phyloP scores from a whole-genome alignment of 106 monocot species.

The Chionographis japonica region DNA sequence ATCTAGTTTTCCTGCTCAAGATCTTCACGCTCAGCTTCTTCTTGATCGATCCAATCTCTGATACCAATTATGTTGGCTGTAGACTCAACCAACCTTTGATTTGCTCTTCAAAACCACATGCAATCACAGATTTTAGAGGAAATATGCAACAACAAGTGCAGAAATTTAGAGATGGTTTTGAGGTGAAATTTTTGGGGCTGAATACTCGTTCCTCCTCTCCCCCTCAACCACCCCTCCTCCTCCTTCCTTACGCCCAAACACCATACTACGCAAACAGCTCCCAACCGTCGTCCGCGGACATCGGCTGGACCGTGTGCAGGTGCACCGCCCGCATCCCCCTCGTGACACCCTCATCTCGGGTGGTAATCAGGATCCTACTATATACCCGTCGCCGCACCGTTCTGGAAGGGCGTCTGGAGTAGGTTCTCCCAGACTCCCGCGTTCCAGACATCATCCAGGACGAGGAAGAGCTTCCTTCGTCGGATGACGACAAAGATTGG shows the following conservation, averaged over 20 bases:
- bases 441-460: neutral
- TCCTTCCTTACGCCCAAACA: neutral
- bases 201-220: neutral
- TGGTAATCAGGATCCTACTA: conserved; percentile 6
- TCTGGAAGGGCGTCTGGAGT: too few relatives aligned
- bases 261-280: neutral
- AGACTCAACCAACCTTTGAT: neutral
- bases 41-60: too few relatives aligned
- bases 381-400: neutral
- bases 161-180: neutral
- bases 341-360: neutral
- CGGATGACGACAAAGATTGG: neutral
- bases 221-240: neutral
- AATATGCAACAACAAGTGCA: too few relatives aligned
- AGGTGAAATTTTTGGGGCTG: neutral
- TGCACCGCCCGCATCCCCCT: too few relatives aligned
- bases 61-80: neutral
- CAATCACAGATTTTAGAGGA: too few relatives aligned
- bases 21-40: too few relatives aligned
- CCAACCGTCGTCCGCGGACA: neutral
- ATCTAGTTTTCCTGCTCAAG: too few relatives aligned
- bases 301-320: neutral
- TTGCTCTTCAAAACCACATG: too few relatives aligned
- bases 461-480: neutral
- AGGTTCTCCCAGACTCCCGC: too few relatives aligned